phyloP scores from a whole-genome alignment of 192 early-diverging fungal species.

The Podila horticola region DNA sequence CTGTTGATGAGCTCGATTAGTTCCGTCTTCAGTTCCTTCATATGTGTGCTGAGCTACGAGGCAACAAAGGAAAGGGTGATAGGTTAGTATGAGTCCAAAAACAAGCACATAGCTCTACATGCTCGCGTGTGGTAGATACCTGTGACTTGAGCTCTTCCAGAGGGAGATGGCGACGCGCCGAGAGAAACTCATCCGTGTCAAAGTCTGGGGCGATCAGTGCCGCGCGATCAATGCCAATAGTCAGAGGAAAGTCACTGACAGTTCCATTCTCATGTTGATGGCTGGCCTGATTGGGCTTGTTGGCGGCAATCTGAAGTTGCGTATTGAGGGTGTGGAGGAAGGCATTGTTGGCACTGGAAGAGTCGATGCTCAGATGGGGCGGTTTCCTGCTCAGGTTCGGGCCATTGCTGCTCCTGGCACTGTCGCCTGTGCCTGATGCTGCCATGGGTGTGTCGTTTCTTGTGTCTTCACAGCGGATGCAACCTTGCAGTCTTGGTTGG shows the following conservation, averaged over 20 bases:
- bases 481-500: neutral
- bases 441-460: slow-evolving; percentile 22
- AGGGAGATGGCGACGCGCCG: slow-evolving; percentile 71
- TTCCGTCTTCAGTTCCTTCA: slow-evolving; percentile 73
- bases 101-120: neutral
- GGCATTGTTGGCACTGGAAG: slow-evolving; percentile 23
- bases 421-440: slow-evolving; percentile 15
- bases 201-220: slow-evolving; percentile 59
- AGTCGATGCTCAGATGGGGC: slow-evolving; percentile 46
- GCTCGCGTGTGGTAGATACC: slow-evolving; percentile 9
- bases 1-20: slow-evolving; percentile 82
- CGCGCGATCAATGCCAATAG: slow-evolving; percentile 54
- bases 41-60: slow-evolving; percentile 62
- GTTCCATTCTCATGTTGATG: slow-evolving; percentile 12
- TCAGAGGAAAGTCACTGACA: slow-evolving; percentile 34
- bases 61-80: neutral
- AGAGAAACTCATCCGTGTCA: slow-evolving; percentile 69
- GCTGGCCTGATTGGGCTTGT: neutral
- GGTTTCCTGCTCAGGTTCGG: slow-evolving; percentile 16
- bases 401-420: neutral
- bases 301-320: slow-evolving; percentile 40
- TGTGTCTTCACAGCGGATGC: neutral
- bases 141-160: slow-evolving; percentile 70
- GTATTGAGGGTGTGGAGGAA: slow-evolving; percentile 45
- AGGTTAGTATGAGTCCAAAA: neutral